Percentiles rank a stretch among this genome's conserved stretches.
Evolutionary conservation across 768 basidiomycete genomes (phyloP).

Genomic region (Pisolithus microcarpus): DNA sequence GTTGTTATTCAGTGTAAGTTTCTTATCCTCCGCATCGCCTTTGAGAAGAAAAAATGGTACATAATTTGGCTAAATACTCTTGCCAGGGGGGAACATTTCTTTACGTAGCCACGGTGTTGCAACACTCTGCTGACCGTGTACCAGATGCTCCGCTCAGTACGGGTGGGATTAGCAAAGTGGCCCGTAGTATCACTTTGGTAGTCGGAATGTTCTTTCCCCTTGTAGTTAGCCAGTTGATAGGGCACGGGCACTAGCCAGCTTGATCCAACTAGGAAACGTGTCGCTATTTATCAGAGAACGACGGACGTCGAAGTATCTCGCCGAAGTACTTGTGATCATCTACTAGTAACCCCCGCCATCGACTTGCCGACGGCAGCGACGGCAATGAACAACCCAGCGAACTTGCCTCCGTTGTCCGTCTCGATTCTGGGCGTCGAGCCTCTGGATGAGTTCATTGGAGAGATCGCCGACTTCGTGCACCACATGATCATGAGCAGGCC

Average conservation of each 20-base stretch:
- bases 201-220: constrained; percentile 70
- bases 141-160: constrained; percentile 19
- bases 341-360: constrained; percentile 28
- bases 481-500: constrained; percentile 57
- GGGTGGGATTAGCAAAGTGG: constrained; percentile 37
- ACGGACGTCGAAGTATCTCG: too few species aligned
- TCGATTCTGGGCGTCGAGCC: constrained; percentile 88
- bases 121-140: constrained; percentile 54
- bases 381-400: constrained; percentile 21
- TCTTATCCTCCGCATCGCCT: background rate
- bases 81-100: constrained; percentile 85
- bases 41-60: background rate
- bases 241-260: constrained; percentile 44
- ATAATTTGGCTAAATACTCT: background rate
- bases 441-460: constrained; percentile 86
- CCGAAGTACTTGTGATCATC: constrained; percentile 19
- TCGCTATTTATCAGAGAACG: too few species aligned
- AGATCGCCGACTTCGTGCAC: constrained; percentile 84
- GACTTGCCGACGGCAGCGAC: constrained; percentile 21
- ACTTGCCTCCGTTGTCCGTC: constrained; percentile 59
- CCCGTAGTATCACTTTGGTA: constrained; percentile 48
- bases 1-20: constrained; percentile 74
- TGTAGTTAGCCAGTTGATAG: constrained; percentile 49
- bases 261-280: background rate
- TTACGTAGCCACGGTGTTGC: constrained; percentile 89